Base-by-base conservation (phyloP, 2,329 filamentous ascomycete species). In the Aspergillus transmontanensis region DNA sequence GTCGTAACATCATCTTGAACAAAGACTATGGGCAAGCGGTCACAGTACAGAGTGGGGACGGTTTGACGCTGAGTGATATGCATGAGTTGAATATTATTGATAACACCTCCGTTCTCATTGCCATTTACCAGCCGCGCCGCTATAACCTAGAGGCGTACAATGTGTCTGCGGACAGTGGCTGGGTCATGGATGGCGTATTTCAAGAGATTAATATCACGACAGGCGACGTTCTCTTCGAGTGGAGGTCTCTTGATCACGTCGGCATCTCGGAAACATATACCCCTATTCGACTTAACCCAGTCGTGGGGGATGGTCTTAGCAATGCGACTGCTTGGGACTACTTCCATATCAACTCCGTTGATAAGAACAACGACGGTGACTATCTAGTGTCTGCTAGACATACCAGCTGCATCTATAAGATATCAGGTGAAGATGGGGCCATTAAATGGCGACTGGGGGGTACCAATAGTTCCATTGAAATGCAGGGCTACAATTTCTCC, bases 161-260 rank as follows among this genome's bases (percentile, higher is more conserved):
- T 56, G 67, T 79, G 56, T 71, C 76, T 46, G 72, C 75, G 9
- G 81, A 82, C 6, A 76, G 84, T 62, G 82, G 82, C 1, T 85
- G 82, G 81, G 71, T 85, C 39, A 81, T 84, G 66, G 80, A 85
- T 69, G 82, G 82, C 59, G 75, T 84, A 2, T 85, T 85, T 63
- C 83, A 85, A 69, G 83, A 85, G 70, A 75, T 85, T 6, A 81
- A 85, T 23, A 78, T 85, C 41, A 80, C 83, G 57, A 83, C 81
- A 6, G 79, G 78, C 28, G 71, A 75, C 58, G 76, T 84, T 23
- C 45, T 84, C 3, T 84, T 84, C 60, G 81, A 84, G 66, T 84
- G 82, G 82, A 77, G 79, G 30, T 81, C 81, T 26, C 73, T 83
- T 28, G 81, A 84, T 65, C 82, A 84, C 68, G 76, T 84, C 48